Conservation (phyloP, 768 basidiomycete genomes). For the Boletus vermiculosoides region DNA sequence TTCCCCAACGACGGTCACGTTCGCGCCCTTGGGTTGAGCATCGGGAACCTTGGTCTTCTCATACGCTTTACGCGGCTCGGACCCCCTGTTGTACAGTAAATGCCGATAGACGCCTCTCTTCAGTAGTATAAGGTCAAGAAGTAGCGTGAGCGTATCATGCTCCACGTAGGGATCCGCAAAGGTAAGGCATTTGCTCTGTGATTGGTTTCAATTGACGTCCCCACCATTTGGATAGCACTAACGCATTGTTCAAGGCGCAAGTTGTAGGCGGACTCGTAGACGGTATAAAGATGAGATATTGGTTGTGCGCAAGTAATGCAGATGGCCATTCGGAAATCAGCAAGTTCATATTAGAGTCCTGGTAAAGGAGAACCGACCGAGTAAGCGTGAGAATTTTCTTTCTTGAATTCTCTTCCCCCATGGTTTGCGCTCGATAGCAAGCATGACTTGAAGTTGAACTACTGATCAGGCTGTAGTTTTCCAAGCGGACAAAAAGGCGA, state of each 20-base stretch:
- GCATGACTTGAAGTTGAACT: background rate
- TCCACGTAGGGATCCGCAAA: constrained; percentile 90
- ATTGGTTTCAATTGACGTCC: constrained; percentile 6
- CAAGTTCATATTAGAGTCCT: too few species aligned
- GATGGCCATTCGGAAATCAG: constrained; percentile 60
- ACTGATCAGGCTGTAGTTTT: background rate
- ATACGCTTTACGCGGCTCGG: constrained; percentile 53
- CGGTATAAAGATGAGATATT: constrained; percentile 72
- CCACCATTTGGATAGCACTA: constrained; percentile 30
- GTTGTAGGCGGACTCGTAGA: constrained; percentile 77
- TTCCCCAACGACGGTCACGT: background rate
- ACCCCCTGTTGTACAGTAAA: constrained; percentile 75
- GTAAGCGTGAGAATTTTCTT: constrained; percentile 8
- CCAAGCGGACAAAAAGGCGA: background rate
- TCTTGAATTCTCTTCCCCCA: background rate
- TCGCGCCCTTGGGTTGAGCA: background rate
- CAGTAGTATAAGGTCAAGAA: constrained; percentile 78
- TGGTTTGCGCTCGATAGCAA: too few species aligned
- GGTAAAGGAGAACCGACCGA: background rate
- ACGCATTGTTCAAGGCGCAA: constrained; percentile 84
- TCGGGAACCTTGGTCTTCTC: constrained; percentile 9
- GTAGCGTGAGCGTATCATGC: constrained; percentile 68
- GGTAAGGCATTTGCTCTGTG: constrained; percentile 55
- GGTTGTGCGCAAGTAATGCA: constrained; percentile 73
- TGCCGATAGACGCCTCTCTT: constrained; percentile 82